Conservation (phyloP, 2,329 filamentous ascomycete genomes). For the Aspergillus sp. region DNA sequence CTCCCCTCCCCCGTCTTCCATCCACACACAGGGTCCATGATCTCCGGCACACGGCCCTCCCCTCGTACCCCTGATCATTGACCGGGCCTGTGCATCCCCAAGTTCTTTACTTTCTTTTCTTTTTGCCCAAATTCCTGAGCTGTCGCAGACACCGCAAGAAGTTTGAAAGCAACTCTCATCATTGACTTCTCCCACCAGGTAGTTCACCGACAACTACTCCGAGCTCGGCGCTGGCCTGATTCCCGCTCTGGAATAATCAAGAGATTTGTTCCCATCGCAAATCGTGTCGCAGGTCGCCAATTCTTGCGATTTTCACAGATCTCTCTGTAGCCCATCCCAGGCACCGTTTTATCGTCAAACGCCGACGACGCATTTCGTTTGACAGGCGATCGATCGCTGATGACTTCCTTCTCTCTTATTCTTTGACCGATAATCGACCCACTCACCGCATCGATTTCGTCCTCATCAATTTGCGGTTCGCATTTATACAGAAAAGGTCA, state of each 20-base stretch:
- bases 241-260: constrained; percentile 9
- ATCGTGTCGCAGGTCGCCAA: constrained; percentile 23
- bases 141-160: background rate
- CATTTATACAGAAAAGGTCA: constrained; percentile 34
- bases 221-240: background rate
- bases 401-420: constrained; percentile 16
- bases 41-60: background rate
- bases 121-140: background rate
- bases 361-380: background rate
- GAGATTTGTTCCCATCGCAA: constrained; percentile 15
- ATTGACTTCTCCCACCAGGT: constrained; percentile 2
- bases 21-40: background rate
- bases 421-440: constrained; percentile 15
- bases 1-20: background rate
- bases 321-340: background rate
- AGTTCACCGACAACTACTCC: constrained; percentile 1
- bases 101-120: constrained; percentile 1
- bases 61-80: constrained; percentile 7
- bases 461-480: constrained; percentile 4
- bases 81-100: constrained; percentile 2
- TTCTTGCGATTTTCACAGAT: constrained; percentile 14
- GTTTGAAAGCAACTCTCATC: background rate
- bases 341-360: background rate
- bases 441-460: constrained; percentile 12
- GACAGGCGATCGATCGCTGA: constrained; percentile 7